Percentiles rank a stretch among this genome's conserved stretches.
Conservation (phyloP, 805 yeast species). For the Huiozyma naganishii region DNA sequence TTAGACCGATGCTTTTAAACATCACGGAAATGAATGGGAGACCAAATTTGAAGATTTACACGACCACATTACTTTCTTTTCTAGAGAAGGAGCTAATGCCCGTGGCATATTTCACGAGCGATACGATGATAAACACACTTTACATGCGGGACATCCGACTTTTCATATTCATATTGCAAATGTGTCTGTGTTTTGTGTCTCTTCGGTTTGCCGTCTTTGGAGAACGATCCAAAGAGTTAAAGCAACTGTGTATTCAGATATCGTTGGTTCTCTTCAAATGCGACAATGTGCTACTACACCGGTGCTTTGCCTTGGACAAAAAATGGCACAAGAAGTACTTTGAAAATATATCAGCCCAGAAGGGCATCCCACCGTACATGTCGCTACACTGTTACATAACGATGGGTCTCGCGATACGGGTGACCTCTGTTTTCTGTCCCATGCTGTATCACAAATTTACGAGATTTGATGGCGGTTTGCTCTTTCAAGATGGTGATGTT, state of each 20-base stretch:
- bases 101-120: neutral
- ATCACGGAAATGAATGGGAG: constrained; percentile 4
- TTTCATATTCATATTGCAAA: constrained; percentile 9
- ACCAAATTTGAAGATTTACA: constrained; percentile 8
- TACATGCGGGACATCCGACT: constrained; percentile 1
- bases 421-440: constrained; percentile 3
- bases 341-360: neutral
- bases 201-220: constrained; percentile 9
- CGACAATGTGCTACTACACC: constrained; percentile 8
- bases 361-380: constrained; percentile 15
- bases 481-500: neutral
- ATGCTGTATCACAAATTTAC: constrained; percentile 4
- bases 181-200: constrained; percentile 9
- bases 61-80: neutral
- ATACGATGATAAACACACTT: neutral
- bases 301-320: constrained; percentile 11
- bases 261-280: constrained; percentile 11
- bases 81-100: constrained; percentile 1
- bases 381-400: neutral
- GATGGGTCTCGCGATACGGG: constrained; percentile 5
- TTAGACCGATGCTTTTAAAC: constrained; percentile 11
- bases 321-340: constrained; percentile 5
- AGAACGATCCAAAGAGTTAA: constrained; percentile 6
- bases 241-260: constrained; percentile 6
- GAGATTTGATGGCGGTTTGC: constrained; percentile 1